Evolutionary conservation across 1,284 basidiomycete species (phyloP), one percentile per base, ranked within the genome.

Genomic region (Termitomyces sp.): DNA sequence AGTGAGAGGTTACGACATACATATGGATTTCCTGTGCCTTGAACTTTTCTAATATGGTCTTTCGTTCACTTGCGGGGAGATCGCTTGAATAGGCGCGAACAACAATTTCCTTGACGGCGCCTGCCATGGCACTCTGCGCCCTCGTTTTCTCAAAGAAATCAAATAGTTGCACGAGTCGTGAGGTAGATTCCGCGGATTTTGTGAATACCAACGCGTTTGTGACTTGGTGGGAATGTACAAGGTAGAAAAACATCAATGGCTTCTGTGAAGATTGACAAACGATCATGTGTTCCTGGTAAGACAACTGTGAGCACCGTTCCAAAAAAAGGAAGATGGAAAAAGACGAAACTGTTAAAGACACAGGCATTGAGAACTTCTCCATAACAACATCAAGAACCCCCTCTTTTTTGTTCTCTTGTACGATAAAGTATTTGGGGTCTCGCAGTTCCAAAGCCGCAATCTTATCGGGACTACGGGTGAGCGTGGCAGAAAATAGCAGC

Each of bases 401-500:
- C 19, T 67, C 74, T 60, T 71, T 40, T 55, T 70, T 63, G 54
- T 62, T 63, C 54, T 69, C 65, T 60, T 88, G 88, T 9, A 99
- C 87, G 40, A 96, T 81, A 59, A 96, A 90, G 70, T 97, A 99
- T 62, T 90, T 87, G 0, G 96, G 91, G 52, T 90, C 72, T 47
- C 82, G 74, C 19, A 99, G 74, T 30, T 86, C 81, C 26, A 99
- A 76, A 0, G 91, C 84, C 1, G 88, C 84, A 43, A 99, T 88
- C 66, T 94, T 96, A 21, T 89, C 86, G 0, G 97, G 96, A 70
- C 99, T 95, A 6, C 89, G 83, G 0, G 94, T 97, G 19, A 99
- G 78, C 0, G 97, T 99, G 0, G 97, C 97, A 1, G 95, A 97
- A 72, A 99, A 98, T 3, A 99, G 77, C 6, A 99, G 77, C 65